Evolutionary conservation across 805 yeast genomes (phyloP).

Genomic region (Spathaspora arborariae): DNA sequence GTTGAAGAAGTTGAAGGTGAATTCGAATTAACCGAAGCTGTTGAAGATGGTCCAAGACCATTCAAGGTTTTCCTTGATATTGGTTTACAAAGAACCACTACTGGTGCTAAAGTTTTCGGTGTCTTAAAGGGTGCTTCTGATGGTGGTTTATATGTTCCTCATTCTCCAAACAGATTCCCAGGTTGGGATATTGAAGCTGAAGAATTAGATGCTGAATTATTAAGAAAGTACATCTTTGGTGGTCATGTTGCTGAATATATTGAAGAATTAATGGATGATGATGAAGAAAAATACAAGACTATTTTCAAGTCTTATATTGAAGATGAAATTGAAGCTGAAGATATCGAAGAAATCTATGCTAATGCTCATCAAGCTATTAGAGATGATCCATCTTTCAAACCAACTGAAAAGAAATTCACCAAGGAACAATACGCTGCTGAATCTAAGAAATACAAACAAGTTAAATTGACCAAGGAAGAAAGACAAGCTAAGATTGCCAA

Average conservation of each 20-base stretch:
- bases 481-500: slow-evolving; percentile 84
- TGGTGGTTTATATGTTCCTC: slow-evolving; percentile 99
- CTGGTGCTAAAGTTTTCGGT: slow-evolving; percentile 99
- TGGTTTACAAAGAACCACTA: slow-evolving; percentile 99
- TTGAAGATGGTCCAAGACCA: slow-evolving; percentile 99
- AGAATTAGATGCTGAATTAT: slow-evolving; percentile 95
- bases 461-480: slow-evolving; percentile 87
- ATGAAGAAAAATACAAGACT: slow-evolving; percentile 98
- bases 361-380: slow-evolving; percentile 95
- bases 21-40: slow-evolving; percentile 97
- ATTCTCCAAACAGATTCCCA: slow-evolving; percentile 99
- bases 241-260: slow-evolving; percentile 99
- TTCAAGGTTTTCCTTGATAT: slow-evolving; percentile 99
- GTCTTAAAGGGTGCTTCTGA: slow-evolving; percentile 99
- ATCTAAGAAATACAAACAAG: slow-evolving; percentile 86
- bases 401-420: slow-evolving; percentile 88
- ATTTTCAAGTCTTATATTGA: slow-evolving; percentile 95
- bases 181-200: slow-evolving; percentile 99
- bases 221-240: slow-evolving; percentile 99
- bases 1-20: slow-evolving; percentile 99
- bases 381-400: slow-evolving; percentile 89
- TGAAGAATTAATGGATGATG: slow-evolving; percentile 99
- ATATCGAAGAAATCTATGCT: slow-evolving; percentile 90
- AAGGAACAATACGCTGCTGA: slow-evolving; percentile 98
- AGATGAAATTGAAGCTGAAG: slow-evolving; percentile 96